A percentile compares a stretch with the other conserved stretches of the same genome.
Evolutionary conservation across 257 asterid species (phyloP).

Genomic region (Pogostemon cablin): DNA sequence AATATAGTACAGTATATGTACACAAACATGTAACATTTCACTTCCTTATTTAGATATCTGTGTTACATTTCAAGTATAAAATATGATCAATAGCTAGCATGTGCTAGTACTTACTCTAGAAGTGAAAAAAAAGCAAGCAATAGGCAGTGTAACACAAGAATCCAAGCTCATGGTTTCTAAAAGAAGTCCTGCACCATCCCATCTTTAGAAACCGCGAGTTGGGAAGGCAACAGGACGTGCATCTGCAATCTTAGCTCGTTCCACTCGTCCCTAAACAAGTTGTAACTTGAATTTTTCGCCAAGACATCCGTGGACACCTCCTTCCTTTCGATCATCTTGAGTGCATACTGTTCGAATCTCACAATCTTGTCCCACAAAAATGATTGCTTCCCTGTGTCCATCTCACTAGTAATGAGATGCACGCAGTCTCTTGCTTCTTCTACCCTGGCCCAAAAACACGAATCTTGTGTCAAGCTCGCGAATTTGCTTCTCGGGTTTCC

Average conservation of each 20-base stretch:
- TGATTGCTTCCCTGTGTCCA: constrained; percentile 45
- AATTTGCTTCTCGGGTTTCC: constrained; percentile 59
- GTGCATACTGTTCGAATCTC: constrained; percentile 65
- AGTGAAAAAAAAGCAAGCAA: neutral
- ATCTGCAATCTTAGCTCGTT: constrained; percentile 49
- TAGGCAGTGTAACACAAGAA: neutral
- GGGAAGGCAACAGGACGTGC: constrained; percentile 43
- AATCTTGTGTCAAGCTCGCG: constrained; percentile 79
- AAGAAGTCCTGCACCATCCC: constrained; percentile 34
- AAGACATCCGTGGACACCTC: constrained; percentile 82
- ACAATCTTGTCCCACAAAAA: constrained; percentile 47
- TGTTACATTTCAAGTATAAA: neutral
- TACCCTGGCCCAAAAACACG: constrained; percentile 88
- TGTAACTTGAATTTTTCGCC: constrained; percentile 78
- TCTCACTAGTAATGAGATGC: constrained; percentile 41
- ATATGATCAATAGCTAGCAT: neutral
- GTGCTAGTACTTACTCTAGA: neutral
- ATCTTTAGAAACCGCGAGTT: constrained; percentile 46
- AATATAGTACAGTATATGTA: too few relatives aligned
- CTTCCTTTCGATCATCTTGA: constrained; percentile 59
- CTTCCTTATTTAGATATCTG: constrained; percentile 15
- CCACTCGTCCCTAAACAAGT: constrained; percentile 65
- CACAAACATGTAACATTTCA: neutral
- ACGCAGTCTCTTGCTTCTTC: constrained; percentile 77
- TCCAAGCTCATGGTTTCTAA: neutral